A percentile compares a stretch with the other conserved stretches of the same genome.
phyloP scores from a whole-genome alignment of 805 yeast species.

The Starmerella apis region DNA sequence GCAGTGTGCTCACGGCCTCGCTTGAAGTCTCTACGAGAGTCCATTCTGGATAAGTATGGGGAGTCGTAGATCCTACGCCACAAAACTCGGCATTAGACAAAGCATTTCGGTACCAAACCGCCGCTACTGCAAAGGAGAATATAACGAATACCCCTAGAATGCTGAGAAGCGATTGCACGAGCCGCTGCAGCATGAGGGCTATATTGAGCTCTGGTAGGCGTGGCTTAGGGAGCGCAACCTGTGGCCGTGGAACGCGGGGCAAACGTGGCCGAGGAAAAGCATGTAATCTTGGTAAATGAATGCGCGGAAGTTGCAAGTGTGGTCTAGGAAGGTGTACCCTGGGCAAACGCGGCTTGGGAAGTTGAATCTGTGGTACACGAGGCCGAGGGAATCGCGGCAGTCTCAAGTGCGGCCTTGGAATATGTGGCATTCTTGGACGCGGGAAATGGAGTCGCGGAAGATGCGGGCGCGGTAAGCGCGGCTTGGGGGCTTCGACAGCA shows the following conservation, averaged over 20 bases:
- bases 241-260: too few relatives aligned
- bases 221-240: not conserved
- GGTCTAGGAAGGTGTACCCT: not conserved
- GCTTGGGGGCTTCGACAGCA: not conserved
- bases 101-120: conserved; percentile 17
- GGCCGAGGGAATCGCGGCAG: not conserved
- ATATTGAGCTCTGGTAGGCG: not conserved
- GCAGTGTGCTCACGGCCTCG: conserved; percentile 4
- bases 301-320: conserved; percentile 1
- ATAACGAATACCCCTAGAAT: not conserved
- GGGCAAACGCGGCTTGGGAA: conserved; percentile 1
- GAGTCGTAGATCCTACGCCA: conserved; percentile 9
- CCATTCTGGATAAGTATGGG: conserved; percentile 19
- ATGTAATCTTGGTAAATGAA: not conserved
- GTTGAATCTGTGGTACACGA: not conserved
- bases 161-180: not conserved
- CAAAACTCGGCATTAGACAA: conserved; percentile 20
- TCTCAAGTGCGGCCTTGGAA: not conserved
- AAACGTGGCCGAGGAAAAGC: conserved; percentile 6
- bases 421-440: conserved; percentile 1
- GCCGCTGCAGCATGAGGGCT: not conserved
- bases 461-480: not conserved
- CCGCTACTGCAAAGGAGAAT: not conserved
- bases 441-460: not conserved
- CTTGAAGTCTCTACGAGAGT: conserved; percentile 7